These are phyloP conservation scores for Yamadazyma tumulicola DNA, from an alignment of 805 yeast genomes.

Conservation along the genomic window DNA sequence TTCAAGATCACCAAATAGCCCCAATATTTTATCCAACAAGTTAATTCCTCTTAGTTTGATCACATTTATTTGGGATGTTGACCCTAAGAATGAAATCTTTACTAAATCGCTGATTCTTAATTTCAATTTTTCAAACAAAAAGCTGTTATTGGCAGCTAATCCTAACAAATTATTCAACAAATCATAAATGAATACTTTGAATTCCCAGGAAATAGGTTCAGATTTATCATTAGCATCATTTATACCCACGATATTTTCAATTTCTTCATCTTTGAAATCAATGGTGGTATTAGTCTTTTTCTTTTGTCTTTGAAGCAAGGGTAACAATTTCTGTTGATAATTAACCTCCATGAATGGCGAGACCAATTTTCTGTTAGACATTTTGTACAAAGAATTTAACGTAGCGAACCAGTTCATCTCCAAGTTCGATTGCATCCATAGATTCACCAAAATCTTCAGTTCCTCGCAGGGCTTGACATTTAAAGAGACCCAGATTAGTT, in stretches of 20 bases:
- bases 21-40: constrained; percentile 61
- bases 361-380: constrained; percentile 41
- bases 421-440: constrained; percentile 57
- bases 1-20: constrained; percentile 53
- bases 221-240: constrained; percentile 40
- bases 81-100: constrained; percentile 73
- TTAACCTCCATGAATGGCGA: constrained; percentile 36
- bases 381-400: constrained; percentile 47
- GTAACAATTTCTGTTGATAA: constrained; percentile 38
- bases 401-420: constrained; percentile 57
- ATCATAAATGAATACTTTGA: constrained; percentile 47
- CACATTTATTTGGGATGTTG: constrained; percentile 63
- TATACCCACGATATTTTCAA: constrained; percentile 37
- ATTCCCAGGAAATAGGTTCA: constrained; percentile 58
- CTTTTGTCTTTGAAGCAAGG: constrained; percentile 41
- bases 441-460: constrained; percentile 43
- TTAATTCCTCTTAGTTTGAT: constrained; percentile 64
- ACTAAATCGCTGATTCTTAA: constrained; percentile 61
- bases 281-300: constrained; percentile 22
- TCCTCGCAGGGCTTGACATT: constrained; percentile 45
- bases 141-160: constrained; percentile 35
- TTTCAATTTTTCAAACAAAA: constrained; percentile 39
- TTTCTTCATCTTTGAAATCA: constrained; percentile 39
- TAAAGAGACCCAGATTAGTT: constrained; percentile 58
- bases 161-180: constrained; percentile 42